These are phyloP conservation scores for Monosporascus sp. DNA, from an alignment of 2,329 filamentous ascomycete species.

Conservation along the genomic window DNA sequence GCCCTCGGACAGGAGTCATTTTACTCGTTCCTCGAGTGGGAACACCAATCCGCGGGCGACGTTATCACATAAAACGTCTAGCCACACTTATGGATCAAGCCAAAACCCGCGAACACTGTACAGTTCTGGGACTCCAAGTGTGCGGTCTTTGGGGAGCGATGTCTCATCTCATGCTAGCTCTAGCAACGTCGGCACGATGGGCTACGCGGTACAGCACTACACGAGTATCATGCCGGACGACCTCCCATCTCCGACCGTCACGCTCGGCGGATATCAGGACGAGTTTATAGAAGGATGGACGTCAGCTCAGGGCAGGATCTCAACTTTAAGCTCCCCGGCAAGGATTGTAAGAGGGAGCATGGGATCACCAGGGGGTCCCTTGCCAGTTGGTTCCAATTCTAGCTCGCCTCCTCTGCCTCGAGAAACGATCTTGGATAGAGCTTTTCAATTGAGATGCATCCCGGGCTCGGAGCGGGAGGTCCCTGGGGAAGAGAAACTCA, in stretches of 20 bases:
- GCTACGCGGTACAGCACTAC: constrained; percentile 42
- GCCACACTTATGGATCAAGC: constrained; percentile 40
- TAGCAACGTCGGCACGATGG: constrained; percentile 35
- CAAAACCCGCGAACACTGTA: constrained; percentile 46
- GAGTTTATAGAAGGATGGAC: constrained; percentile 59
- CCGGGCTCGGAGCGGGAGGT: constrained; percentile 51
- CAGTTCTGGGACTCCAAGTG: constrained; percentile 53
- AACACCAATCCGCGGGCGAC: constrained; percentile 31
- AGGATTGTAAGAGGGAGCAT: constrained; percentile 47
- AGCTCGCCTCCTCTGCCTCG: constrained; percentile 49
- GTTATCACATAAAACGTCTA: constrained; percentile 44
- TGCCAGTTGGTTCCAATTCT: constrained; percentile 32
- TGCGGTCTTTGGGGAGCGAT: constrained; percentile 58
- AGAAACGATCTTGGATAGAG: constrained; percentile 62
- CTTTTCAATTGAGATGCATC: constrained; percentile 58
- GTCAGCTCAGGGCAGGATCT: constrained; percentile 52
- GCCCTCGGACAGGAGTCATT: constrained; percentile 36
- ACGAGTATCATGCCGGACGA: constrained; percentile 47
- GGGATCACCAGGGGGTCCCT: constrained; percentile 39
- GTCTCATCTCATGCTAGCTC: constrained; percentile 53
- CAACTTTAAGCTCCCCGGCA: constrained; percentile 51
- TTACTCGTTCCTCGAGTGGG: constrained; percentile 39
- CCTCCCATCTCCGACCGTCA: constrained; percentile 50
- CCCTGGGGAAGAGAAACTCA: constrained; percentile 57
- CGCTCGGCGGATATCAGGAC: constrained; percentile 44